Evolutionary conservation across 805 yeast species (phyloP), one percentile per base, ranked within the genome.

Genomic region (Torulaspora delbrueckii): DNA sequence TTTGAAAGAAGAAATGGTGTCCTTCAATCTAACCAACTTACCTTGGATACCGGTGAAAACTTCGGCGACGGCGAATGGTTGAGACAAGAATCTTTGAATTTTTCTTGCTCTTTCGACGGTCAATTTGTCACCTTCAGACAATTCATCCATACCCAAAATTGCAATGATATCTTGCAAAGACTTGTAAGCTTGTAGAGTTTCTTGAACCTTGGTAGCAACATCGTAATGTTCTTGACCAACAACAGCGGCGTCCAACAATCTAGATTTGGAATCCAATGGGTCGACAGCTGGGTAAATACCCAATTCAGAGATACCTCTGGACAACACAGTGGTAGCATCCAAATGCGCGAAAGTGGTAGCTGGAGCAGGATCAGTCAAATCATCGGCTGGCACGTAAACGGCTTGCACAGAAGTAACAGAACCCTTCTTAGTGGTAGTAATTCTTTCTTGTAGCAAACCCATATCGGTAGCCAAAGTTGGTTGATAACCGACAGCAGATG

Each of bases 251-350:
- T 93, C 99, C 72, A 93, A 84, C 73, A 93, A 85, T 84, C 99
- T 89, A 54, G 98, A 93, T 78, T 86, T 91, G 70, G 99, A 93
- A 79, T 91, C 99, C 74, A 93, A 86, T 70, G 99, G 99, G 78
- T 93, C 99, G 81, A 93, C 99, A 71, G 99, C 99, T 72, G 99
- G 99, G 89, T 93, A 93, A 74, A 93, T 93, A 90, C 98, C 98
- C 76, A 93, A 82, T 81, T 93, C 99, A 54, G 99, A 93, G 71
- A 93, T 93, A 82, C 96, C 90, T 83, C 99, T 89, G 66, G 98
- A 90, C 82, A 93, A 86, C 75, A 93, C 99, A 69, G 99, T 91
- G 73, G 99, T 91, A 71, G 99, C 99, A 74, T 91, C 99, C 84
- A 91, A 90, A 76, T 91, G 99, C 69, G 99, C 99, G 74, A 91